Conservation (phyloP, 1,284 basidiomycete genomes). For the Phellopilus nigrolimitatus region DNA sequence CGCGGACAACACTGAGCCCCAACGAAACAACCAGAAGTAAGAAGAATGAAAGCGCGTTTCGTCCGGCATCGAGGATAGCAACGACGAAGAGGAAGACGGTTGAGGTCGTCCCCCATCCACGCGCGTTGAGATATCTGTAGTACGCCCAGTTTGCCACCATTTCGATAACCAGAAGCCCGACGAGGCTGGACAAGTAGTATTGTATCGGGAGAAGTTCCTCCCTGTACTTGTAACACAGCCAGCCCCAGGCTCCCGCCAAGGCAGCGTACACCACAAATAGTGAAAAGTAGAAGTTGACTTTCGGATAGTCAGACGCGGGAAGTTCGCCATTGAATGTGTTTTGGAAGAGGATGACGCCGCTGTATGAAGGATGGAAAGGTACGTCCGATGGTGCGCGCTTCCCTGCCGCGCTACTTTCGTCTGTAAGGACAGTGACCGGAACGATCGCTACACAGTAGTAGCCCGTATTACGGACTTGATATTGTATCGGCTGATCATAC, state of each 20-base stretch:
- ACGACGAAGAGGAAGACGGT: constrained; percentile 86
- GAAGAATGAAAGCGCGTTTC: constrained; percentile 94
- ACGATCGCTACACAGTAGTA: constrained; percentile 93
- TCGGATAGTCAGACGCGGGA: constrained; percentile 95
- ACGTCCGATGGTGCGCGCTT: constrained; percentile 36
- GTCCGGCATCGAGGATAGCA: constrained; percentile 86
- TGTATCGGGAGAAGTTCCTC: constrained; percentile 85
- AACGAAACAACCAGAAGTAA: constrained; percentile 89
- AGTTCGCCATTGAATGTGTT: constrained; percentile 89
- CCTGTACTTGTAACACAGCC: constrained; percentile 78
- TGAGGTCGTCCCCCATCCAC: constrained; percentile 70
- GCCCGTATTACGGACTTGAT: constrained; percentile 82
- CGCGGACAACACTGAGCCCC: constrained; percentile 80
- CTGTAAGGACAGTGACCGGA: constrained; percentile 66
- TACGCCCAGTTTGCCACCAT: constrained; percentile 90
- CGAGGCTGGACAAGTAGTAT: constrained; percentile 92
- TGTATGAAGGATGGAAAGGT: constrained; percentile 74
- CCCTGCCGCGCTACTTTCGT: constrained; percentile 26
- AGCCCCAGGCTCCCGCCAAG: constrained; percentile 59
- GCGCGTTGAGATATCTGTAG: constrained; percentile 87
- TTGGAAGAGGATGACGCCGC: constrained; percentile 78
- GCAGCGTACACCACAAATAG: constrained; percentile 28
- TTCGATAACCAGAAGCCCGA: constrained; percentile 87
- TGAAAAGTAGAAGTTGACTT: constrained; percentile 67
- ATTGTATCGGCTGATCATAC: constrained; percentile 66